phyloP scores from a whole-genome alignment of 805 yeast species.

The Suhomyces sp. region DNA sequence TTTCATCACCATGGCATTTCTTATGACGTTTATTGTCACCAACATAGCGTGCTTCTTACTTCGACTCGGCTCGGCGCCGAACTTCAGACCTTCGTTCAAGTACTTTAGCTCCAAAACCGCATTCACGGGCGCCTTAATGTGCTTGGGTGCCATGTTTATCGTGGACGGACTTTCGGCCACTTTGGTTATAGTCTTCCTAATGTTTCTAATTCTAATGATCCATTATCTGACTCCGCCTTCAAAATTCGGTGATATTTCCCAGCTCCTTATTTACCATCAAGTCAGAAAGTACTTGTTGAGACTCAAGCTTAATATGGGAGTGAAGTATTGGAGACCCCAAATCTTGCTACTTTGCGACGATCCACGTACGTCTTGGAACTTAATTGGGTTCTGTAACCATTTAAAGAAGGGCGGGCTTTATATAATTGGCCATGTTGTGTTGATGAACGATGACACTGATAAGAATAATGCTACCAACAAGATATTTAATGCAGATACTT shows the following conservation, averaged over 20 bases:
- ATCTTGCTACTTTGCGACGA: slow-evolving; percentile 83
- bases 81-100: slow-evolving; percentile 91
- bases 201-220: slow-evolving; percentile 68
- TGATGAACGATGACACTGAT: slow-evolving; percentile 43
- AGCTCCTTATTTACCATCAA: slow-evolving; percentile 91
- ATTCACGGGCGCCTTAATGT: slow-evolving; percentile 62
- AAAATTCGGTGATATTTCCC: slow-evolving; percentile 98
- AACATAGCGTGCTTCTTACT: slow-evolving; percentile 90
- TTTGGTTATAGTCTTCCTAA: slow-evolving; percentile 62
- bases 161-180: slow-evolving; percentile 92
- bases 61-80: slow-evolving; percentile 92
- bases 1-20: slow-evolving; percentile 93
- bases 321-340: slow-evolving; percentile 98
- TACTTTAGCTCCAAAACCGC: slow-evolving; percentile 86
- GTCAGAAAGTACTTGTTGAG: slow-evolving; percentile 86
- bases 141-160: slow-evolving; percentile 84
- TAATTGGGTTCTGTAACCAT: slow-evolving; percentile 90
- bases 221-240: slow-evolving; percentile 93
- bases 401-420: slow-evolving; percentile 94
- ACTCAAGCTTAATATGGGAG: slow-evolving; percentile 80
- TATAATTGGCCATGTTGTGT: slow-evolving; percentile 86
- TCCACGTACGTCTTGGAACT: slow-evolving; percentile 88
- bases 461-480: slow-evolving; percentile 25
- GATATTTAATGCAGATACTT: slow-evolving; percentile 44
- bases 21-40: slow-evolving; percentile 93